Evolutionary conservation across 2,329 filamentous ascomycete species (phyloP), one percentile per base, ranked within the genome.

Genomic region (Aspergillus ochraceus): DNA sequence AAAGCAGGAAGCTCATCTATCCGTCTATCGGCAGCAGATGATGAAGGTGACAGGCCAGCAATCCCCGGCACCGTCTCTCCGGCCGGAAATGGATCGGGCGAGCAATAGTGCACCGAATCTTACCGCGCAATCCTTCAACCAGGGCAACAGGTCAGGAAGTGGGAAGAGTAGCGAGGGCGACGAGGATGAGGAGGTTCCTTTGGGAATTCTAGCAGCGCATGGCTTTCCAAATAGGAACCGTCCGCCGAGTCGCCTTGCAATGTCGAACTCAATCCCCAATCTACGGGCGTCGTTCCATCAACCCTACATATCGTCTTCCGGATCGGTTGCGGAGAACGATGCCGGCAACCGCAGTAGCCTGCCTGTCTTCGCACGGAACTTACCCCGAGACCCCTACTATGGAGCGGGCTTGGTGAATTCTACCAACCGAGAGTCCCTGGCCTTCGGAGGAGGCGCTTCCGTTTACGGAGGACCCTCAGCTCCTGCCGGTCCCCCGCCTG

Each of bases 1-100:
- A 69, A 95, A 93, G 80, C 92, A 97, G 73, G 91, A 96, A 75
- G 92, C 92, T 12, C 91, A 95, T 73, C 88, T 97, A 81, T 85
- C 91, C 1, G 89, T 96, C 1, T 96, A 96, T 74, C 86, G 92
- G 59, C 92, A 97, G 74, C 90, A 95, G 76, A 97, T 96, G 92
- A 96, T 94, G 90, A 96, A 96, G 77, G 90, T 95, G 30, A 96
- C 92, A 0, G 92, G 92, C 52, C 91, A 94, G 67, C 79, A 86
- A 22, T 74, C 82, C 4, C 75, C 81, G 11, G 77, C 79, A 47
- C 74, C 82, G 14, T 70, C 79, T 11, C 74, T 82, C 26, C 84
- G 86, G n/a, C 82, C 85, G 14, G 78, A 79, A 53, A 74, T 88
- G 61, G 80, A 83, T 19, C 79, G 83, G 36, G 86, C 85, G 4